Percentiles rank a stretch among this genome's conserved stretches.
These are phyloP conservation scores for Microthyrium microscopicum DNA, from an alignment of 2,329 filamentous ascomycete genomes.

Conservation along the genomic window DNA sequence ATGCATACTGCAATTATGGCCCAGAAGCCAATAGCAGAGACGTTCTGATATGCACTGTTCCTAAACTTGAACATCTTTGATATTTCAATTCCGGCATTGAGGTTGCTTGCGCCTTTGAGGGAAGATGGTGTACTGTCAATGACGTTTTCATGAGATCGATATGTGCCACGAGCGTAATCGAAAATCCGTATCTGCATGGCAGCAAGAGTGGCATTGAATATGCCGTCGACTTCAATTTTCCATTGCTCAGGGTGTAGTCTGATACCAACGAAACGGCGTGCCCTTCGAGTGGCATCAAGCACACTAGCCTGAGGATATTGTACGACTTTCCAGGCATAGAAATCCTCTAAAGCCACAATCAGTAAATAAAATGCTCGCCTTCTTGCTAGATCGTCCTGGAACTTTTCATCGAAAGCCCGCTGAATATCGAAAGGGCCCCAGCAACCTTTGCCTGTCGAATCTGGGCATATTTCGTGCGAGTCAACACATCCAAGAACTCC, in stretches of 20 bases:
- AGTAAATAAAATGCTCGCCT: neutral
- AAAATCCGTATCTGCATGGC: neutral
- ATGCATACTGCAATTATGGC: too few relatives aligned
- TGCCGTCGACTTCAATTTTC: neutral
- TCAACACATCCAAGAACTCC: neutral
- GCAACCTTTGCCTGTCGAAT: neutral
- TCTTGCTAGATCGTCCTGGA: neutral
- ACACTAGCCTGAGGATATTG: neutral
- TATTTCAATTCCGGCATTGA: too few relatives aligned
- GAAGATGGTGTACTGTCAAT: neutral
- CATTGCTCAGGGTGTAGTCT: neutral
- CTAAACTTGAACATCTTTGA: too few relatives aligned
- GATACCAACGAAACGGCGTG: neutral
- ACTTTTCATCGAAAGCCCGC: neutral
- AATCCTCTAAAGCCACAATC: neutral
- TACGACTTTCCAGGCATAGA: neutral
- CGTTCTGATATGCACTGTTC: too few relatives aligned
- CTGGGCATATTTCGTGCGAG: neutral
- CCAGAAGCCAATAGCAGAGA: too few relatives aligned
- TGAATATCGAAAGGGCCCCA: neutral
- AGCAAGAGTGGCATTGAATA: neutral
- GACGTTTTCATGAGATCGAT: neutral
- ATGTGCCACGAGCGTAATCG: neutral
- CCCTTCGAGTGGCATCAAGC: neutral
- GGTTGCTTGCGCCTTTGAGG: too few relatives aligned